Evolutionary conservation across 108 stramenopile genomes (phyloP), one percentile per base, ranked within the genome.

Genomic region (Fistulifera solaris): DNA sequence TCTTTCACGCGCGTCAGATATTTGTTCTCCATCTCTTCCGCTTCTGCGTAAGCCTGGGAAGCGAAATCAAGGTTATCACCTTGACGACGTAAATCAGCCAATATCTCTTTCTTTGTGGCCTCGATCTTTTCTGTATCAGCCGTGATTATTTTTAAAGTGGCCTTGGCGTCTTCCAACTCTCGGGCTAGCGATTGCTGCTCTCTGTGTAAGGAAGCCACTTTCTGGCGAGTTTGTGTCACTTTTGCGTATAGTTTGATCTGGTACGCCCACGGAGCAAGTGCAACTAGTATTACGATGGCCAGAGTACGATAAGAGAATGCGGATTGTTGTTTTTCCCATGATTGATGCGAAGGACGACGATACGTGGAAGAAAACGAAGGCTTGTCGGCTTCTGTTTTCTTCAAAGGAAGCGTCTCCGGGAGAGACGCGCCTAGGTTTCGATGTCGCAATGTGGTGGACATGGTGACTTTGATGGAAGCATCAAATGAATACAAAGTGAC

Each of bases 241-340:
- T 11, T 4, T 19, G 16, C 3, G 11, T 17, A 6, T 45, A 45
- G 11, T 17, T 17, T 19, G 6, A 21, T 19, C 6, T 45, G 44
- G 21, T 45, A 45, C 11, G 21, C 21, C 44, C 44, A 45, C 4
- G 44, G 44, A 5, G 21, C 19, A 19, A 45, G 16, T 45, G 44
- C 21, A 6, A 45, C 16, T 3, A 45, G 16, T 17, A 45, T 21
- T 3, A 17, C 44, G 19, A 45, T 17, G 19, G 21, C 44, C 11
- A 45, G 11, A 45, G 44, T 45, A 3, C 44, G 16, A 21, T 45
- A 21, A 6, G 44, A 45, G 21, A 45, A 45, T 17, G 44, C 44
- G 16, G 44, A 21, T 45, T 19, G 44, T 45, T 21, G 44, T 19
- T 45, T 45, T 6, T 21, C 44, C 44, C 44, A 45, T 17, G 44